Percentiles rank a stretch among this genome's conserved stretches.
Conservation (phyloP, 805 yeast genomes). For the Yarrowia keelungensis region DNA sequence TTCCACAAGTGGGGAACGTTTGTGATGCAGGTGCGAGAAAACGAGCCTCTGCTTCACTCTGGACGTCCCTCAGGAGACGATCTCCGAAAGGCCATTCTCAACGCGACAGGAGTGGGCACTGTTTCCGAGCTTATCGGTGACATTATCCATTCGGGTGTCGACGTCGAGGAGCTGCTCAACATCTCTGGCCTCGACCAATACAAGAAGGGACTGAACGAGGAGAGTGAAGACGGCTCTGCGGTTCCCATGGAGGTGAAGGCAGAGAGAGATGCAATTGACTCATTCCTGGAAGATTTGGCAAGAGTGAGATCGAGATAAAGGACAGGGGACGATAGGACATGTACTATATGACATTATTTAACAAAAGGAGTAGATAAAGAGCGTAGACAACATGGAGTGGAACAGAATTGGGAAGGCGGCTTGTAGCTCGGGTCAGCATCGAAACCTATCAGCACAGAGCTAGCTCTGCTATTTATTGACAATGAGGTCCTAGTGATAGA, state of each 20-base stretch:
- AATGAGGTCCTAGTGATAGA: too few species aligned
- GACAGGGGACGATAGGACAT: neutral
- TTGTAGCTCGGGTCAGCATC: too few species aligned
- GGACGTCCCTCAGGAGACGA: conserved; percentile 57
- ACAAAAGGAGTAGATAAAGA: neutral
- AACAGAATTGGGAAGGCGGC: too few species aligned
- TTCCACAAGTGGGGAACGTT: conserved; percentile 85
- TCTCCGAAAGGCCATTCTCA: conserved; percentile 53
- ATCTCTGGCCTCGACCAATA: conserved; percentile 28
- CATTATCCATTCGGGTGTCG: conserved; percentile 35
- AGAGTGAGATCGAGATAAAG: conserved; percentile 7
- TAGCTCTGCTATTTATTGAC: too few species aligned
- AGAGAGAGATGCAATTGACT: conserved; percentile 24
- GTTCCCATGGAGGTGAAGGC: conserved; percentile 21
- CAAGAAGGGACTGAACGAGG: conserved; percentile 7
- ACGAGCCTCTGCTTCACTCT: conserved; percentile 3
- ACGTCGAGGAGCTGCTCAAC: conserved; percentile 30
- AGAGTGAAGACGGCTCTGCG: neutral
- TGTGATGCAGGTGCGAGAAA: conserved; percentile 63
- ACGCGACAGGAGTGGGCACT: conserved; percentile 41
- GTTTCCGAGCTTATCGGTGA: conserved; percentile 42
- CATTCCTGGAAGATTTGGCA: conserved; percentile 30
- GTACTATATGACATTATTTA: conserved; percentile 18
- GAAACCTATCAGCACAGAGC: too few species aligned
- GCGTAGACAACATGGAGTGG: too few species aligned